Evolutionary conservation across 1,284 basidiomycete genomes (phyloP).

Genomic region (Cutaneotrichosporon arboriforme): DNA sequence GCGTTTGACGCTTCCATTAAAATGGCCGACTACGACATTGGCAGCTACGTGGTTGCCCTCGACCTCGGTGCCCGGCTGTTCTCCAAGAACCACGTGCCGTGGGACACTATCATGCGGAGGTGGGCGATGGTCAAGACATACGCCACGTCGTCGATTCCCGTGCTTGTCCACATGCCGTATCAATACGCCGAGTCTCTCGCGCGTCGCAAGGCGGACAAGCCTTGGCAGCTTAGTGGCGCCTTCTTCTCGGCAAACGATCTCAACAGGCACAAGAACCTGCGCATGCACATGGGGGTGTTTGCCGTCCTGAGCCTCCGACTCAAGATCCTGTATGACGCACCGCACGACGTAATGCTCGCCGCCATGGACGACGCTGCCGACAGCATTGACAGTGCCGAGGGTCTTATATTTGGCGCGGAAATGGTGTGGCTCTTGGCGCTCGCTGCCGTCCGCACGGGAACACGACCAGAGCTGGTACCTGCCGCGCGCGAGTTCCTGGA

Average conservation of each 20-base stretch:
- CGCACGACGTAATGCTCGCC: constrained; percentile 7
- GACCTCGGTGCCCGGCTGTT: constrained; percentile 19
- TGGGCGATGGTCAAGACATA: constrained; percentile 24
- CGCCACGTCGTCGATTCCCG: constrained; percentile 10
- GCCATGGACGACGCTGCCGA: constrained; percentile 3
- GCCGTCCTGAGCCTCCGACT: constrained; percentile 21
- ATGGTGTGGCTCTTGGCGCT: constrained; percentile 22
- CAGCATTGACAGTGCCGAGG: constrained; percentile 5
- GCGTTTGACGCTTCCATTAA: constrained; percentile 21
- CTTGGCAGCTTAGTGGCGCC: constrained; percentile 24
- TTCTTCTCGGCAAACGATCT: constrained; percentile 17
- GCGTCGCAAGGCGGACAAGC: not conserved
- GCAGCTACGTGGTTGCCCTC: constrained; percentile 21
- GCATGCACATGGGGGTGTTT: constrained; percentile 18
- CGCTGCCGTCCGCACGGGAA: constrained; percentile 12
- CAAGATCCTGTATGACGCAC: constrained; percentile 30
- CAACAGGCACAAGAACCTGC: constrained; percentile 9
- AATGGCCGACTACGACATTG: constrained; percentile 30
- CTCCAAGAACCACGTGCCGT: constrained; percentile 6
- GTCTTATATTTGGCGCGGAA: constrained; percentile 19
- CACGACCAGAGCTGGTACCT: constrained; percentile 1
- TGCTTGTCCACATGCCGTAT: constrained; percentile 21
- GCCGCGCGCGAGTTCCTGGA: not conserved
- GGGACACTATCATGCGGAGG: constrained; percentile 10
- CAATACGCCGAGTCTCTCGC: constrained; percentile 24